Evolutionary conservation across 768 basidiomycete genomes (phyloP), one percentile per base, ranked within the genome.

Genomic region (Glaciozyma antarctica): DNA sequence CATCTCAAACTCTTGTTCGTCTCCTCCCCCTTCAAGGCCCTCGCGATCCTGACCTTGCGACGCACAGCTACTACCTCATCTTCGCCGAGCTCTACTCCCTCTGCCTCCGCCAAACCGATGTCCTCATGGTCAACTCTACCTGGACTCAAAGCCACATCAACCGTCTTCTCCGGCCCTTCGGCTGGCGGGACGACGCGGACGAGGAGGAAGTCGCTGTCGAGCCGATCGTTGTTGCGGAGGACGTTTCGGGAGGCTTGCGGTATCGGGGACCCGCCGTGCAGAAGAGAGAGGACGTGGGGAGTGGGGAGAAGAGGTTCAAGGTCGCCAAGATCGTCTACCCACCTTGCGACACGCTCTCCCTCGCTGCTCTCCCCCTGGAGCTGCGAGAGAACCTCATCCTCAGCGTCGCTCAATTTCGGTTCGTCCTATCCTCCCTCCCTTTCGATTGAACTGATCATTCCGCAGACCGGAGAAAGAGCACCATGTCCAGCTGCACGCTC

Each of bases 361-460:
- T 95, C 77, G 78, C 69, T 78, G 16, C 76, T 74, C 44, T 87
- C 85, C 70, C 74, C 81, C 2, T 30, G 79, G 79, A 60, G 75
- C 75, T 19, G 38, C 78, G 59, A 88, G 59, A 85, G 61, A 81
- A 80, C 26, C 79, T 88, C 24, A 82, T 98, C 45, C 77, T 98
- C 38, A 92, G 90, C 67, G 78, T 98, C 3, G 91, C 93, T 5
- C 95, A 98, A 76, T 99, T 98, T 77, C 79, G 94, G 90, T 90
- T 60, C 26, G 82, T 75, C 34, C 44, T 32, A 30, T 28, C 17
- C 5, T 54, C 24, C 26, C 32, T 54, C 53, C 17, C 32, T 34
- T 30, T 32, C 17, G 28, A 47, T 13, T 9, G 3, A 19, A 71
- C 66, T 28, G 12, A n/a, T 24, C 10, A 7, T 19, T 19, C 13